These are phyloP conservation scores for Prototheca wickerhamii DNA, from an alignment of 163 green algal species.

Conservation along the genomic window DNA sequence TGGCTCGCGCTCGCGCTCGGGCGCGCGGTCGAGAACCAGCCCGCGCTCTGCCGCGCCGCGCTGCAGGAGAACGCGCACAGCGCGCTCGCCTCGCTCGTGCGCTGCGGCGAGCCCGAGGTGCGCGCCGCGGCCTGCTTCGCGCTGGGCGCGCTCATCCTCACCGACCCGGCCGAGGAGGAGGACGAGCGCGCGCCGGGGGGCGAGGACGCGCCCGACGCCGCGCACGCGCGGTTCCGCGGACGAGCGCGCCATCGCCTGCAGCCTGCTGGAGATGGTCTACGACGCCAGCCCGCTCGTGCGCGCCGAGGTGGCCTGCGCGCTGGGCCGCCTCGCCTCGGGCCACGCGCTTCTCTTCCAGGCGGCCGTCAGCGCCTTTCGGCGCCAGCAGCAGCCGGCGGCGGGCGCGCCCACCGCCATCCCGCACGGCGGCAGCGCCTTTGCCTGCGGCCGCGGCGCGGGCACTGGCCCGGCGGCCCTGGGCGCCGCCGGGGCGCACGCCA, in stretches of 20 bases:
- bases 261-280: constrained; percentile 51
- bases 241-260: constrained; percentile 29
- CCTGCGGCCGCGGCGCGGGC: constrained; percentile 3
- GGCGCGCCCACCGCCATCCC: neutral
- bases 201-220: neutral
- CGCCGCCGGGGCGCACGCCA: neutral
- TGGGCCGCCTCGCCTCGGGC: constrained; percentile 40
- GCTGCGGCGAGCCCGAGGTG: constrained; percentile 54
- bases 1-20: constrained; percentile 89
- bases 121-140: constrained; percentile 81
- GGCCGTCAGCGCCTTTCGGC: constrained; percentile 33
- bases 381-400: constrained; percentile 2
- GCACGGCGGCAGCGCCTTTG: no score
- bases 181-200: neutral
- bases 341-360: constrained; percentile 46
- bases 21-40: constrained; percentile 75
- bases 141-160: constrained; percentile 70
- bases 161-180: constrained; percentile 2
- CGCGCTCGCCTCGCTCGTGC: constrained; percentile 59
- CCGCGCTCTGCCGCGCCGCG: constrained; percentile 41
- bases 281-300: constrained; percentile 63
- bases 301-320: constrained; percentile 40
- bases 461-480: neutral
- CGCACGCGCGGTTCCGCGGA: constrained; percentile 12
- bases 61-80: constrained; percentile 26